Percentiles rank a stretch among this genome's conserved stretches.
Conservation (phyloP, 768 basidiomycete species). For the Omphalotus guepiniiformis region DNA sequence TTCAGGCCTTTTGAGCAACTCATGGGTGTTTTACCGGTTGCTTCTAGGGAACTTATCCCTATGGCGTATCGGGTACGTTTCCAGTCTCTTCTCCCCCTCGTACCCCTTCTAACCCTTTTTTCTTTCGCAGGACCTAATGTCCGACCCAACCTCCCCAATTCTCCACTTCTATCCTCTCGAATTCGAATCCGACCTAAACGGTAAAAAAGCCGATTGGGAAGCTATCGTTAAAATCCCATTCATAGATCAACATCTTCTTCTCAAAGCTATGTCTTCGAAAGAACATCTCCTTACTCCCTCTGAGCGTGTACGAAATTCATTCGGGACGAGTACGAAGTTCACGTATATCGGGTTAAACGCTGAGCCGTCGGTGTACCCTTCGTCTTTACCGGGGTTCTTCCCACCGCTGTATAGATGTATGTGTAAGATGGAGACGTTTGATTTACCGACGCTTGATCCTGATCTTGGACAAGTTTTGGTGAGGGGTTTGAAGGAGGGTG, state of each 20-base stretch:
- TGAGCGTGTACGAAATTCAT: conserved; percentile 71
- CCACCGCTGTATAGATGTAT: conserved; percentile 78
- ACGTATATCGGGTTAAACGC: conserved; percentile 48
- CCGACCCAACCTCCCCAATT: conserved; percentile 77
- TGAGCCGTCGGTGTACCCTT: conserved; percentile 73
- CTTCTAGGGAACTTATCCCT: conserved; percentile 87
- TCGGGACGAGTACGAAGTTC: conserved; percentile 81
- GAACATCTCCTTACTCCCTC: conserved; percentile 74
- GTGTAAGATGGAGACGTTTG: conserved; percentile 77
- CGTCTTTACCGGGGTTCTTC: conserved; percentile 93
- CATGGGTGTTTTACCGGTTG: conserved; percentile 95
- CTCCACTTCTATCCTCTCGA: conserved; percentile 91
- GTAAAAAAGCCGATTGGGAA: conserved; percentile 99
- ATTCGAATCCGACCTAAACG: conserved; percentile 92
- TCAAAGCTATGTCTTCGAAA: conserved; percentile 78
- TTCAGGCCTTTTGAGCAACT: conserved; percentile 94
- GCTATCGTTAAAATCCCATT: conserved; percentile 99
- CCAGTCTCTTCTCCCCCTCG: not conserved
- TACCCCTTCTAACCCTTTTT: not conserved
- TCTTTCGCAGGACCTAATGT: conserved; percentile 78
- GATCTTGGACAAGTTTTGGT: conserved; percentile 70
- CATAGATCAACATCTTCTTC: conserved; percentile 76
- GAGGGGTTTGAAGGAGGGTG: conserved; percentile 85
- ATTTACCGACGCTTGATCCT: conserved; percentile 77
- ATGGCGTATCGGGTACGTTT: conserved; percentile 69